phyloP scores from a whole-genome alignment of 2,329 filamentous ascomycete genomes.

The Tolypocladium tropicale region DNA sequence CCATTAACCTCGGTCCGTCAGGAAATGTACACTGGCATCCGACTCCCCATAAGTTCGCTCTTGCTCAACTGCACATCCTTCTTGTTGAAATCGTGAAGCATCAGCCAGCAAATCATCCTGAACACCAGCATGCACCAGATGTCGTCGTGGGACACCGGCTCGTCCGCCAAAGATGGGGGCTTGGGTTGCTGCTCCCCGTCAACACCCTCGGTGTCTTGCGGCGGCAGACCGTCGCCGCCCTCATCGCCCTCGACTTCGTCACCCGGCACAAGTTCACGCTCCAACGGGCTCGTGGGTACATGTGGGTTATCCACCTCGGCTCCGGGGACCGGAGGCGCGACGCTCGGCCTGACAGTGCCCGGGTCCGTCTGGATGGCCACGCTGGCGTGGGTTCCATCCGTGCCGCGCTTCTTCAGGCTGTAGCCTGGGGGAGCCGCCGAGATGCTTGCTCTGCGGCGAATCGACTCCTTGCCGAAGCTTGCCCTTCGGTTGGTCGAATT shows the following conservation, averaged over 20 bases:
- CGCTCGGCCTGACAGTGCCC: neutral
- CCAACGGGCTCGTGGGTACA: neutral
- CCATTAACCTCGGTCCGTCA: conserved; percentile 7
- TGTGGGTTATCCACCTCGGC: neutral
- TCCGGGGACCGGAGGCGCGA: neutral
- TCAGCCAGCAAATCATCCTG: conserved; percentile 48
- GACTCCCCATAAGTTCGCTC: conserved; percentile 42
- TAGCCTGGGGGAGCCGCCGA: conserved; percentile 11
- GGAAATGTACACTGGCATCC: conserved; percentile 45
- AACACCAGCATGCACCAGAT: conserved; percentile 48
- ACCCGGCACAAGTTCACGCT: neutral
- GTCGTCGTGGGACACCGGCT: conserved; percentile 22
- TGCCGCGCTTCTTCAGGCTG: conserved; percentile 10
- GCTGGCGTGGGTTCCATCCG: conserved; percentile 13
- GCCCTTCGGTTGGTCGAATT: conserved; percentile 15
- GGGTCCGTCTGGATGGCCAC: conserved; percentile 4
- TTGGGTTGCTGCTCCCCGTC: neutral
- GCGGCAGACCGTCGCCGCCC: neutral
- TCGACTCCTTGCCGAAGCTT: conserved; percentile 12
- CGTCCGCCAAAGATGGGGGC: conserved; percentile 9
- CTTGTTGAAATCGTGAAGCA: conserved; percentile 47
- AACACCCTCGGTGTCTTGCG: neutral
- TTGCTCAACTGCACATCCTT: conserved; percentile 41
- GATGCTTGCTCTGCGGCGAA: neutral
- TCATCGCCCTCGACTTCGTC: conserved; percentile 1